Conservation (phyloP, 2,329 filamentous ascomycete species). For the Pezicula neosporulosa region DNA sequence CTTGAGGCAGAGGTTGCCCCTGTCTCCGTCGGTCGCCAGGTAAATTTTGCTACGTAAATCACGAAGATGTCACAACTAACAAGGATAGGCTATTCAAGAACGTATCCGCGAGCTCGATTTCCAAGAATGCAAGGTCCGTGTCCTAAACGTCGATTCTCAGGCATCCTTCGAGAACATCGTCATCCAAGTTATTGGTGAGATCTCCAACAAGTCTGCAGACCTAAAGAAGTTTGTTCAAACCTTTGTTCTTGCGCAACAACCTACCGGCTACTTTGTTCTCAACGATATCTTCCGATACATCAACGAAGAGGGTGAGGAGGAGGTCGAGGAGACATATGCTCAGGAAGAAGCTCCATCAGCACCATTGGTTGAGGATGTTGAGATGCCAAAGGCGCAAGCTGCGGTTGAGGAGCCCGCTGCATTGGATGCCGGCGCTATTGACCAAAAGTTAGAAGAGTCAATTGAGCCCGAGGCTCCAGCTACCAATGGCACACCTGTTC, state of each 20-base stretch:
- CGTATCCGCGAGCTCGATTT: slow-evolving; percentile 91
- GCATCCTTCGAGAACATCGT: slow-evolving; percentile 90
- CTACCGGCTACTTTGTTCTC: slow-evolving; percentile 95
- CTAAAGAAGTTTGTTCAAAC: slow-evolving; percentile 97
- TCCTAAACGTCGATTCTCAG: slow-evolving; percentile 97
- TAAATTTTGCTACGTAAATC: slow-evolving; percentile 41
- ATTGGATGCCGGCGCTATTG: slow-evolving; percentile 53
- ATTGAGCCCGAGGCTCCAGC: slow-evolving; percentile 34
- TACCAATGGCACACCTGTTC: slow-evolving; percentile 39
- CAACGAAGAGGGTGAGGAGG: slow-evolving; percentile 76
- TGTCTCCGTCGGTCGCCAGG: slow-evolving; percentile 83
- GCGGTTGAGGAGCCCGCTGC: slow-evolving; percentile 31
- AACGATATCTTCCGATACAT: slow-evolving; percentile 98
- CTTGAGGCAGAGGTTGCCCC: slow-evolving; percentile 84
- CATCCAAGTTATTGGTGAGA: slow-evolving; percentile 97
- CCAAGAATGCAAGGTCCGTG: slow-evolving; percentile 96
- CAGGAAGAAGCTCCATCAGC: slow-evolving; percentile 21
- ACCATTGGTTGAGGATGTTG: slow-evolving; percentile 25
- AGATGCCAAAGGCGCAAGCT: slow-evolving; percentile 28
- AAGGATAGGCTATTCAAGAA: slow-evolving; percentile 77
- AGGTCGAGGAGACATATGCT: slow-evolving; percentile 38
- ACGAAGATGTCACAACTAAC: slow-evolving; percentile 12
- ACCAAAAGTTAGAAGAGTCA: slow-evolving; percentile 73
- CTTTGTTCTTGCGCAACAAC: slow-evolving; percentile 93
- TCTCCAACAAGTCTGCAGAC: slow-evolving; percentile 87